phyloP scores from a whole-genome alignment of 2,329 filamentous ascomycete genomes.

The Penicillium polonicum region DNA sequence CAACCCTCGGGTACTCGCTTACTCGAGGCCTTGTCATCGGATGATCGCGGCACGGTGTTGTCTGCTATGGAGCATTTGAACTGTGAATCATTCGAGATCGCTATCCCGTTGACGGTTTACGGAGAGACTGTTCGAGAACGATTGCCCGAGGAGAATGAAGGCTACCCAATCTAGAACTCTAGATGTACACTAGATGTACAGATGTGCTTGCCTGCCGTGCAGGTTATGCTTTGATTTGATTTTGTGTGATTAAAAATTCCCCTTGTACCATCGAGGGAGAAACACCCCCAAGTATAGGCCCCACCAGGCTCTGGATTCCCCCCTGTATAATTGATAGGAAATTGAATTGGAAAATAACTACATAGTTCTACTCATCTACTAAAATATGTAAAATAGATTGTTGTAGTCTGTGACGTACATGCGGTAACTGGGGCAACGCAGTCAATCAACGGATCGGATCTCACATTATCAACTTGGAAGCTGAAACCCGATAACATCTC shows the following conservation, averaged over 20 bases:
- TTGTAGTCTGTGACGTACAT: background rate
- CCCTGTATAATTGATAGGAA: conserved; percentile 7
- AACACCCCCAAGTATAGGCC: background rate
- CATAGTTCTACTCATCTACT: background rate
- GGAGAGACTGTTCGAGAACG: conserved; percentile 52
- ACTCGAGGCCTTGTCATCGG: conserved; percentile 75
- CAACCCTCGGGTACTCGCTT: conserved; percentile 51
- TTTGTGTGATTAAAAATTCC: conserved; percentile 19
- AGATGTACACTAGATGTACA: background rate
- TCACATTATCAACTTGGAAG: conserved; percentile 11
- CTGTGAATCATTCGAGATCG: conserved; percentile 88
- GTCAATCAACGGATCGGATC: conserved; percentile 2
- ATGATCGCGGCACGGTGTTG: conserved; percentile 74
- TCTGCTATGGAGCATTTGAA: conserved; percentile 74
- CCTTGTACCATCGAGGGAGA: background rate
- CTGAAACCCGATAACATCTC: conserved; percentile 13
- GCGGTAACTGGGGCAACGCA: conserved; percentile 17
- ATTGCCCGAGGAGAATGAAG: conserved; percentile 41
- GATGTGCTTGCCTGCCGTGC: conserved; percentile 7
- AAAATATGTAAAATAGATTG: background rate
- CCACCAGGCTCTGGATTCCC: background rate
- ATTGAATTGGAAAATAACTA: background rate
- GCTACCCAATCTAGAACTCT: conserved; percentile 38
- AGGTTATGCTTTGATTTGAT: conserved; percentile 6
- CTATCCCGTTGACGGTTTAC: conserved; percentile 80